Evolutionary conservation across 495 filamentous ascomycete species (phyloP).

Genomic region (Parachaetomium inaequale): DNA sequence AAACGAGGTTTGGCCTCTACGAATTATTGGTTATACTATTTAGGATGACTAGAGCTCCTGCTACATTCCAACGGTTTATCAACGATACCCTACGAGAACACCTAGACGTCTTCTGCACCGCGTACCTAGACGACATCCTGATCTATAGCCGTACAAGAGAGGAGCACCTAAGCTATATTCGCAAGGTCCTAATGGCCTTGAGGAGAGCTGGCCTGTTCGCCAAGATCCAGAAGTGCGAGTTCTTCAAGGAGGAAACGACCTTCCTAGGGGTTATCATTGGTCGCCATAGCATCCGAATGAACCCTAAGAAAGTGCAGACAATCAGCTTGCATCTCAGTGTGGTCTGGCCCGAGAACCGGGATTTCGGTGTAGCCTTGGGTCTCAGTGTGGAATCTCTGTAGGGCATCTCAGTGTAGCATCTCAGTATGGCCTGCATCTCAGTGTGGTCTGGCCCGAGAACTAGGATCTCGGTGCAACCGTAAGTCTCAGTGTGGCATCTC

Average conservation of each 20-base stretch:
- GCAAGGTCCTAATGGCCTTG: neutral
- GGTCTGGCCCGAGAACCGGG: too few relatives aligned
- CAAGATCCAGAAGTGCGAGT: neutral
- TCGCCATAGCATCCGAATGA: too few relatives aligned
- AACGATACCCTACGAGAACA: neutral
- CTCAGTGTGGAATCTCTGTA: too few relatives aligned
- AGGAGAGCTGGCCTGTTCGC: neutral
- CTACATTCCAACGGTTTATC: neutral
- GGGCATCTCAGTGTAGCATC: too few relatives aligned
- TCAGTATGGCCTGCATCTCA: too few relatives aligned
- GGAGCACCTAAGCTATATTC: neutral
- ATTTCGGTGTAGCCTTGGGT: too few relatives aligned
- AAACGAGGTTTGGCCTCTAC: neutral
- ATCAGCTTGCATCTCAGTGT: too few relatives aligned
- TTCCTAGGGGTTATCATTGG: neutral
- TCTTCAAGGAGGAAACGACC: neutral
- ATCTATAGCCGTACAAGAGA: neutral
- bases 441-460: too few relatives aligned
- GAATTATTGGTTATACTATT: neutral
- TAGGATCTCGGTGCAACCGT: too few relatives aligned
- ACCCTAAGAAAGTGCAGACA: too few relatives aligned
- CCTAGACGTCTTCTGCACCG: neutral
- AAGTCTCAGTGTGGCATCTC: too few relatives aligned
- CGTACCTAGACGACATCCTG: neutral
- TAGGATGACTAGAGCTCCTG: neutral